Percentiles rank a stretch among this genome's conserved stretches.
Evolutionary conservation across 768 basidiomycete species (phyloP).

Genomic region (Collybia sp.): DNA sequence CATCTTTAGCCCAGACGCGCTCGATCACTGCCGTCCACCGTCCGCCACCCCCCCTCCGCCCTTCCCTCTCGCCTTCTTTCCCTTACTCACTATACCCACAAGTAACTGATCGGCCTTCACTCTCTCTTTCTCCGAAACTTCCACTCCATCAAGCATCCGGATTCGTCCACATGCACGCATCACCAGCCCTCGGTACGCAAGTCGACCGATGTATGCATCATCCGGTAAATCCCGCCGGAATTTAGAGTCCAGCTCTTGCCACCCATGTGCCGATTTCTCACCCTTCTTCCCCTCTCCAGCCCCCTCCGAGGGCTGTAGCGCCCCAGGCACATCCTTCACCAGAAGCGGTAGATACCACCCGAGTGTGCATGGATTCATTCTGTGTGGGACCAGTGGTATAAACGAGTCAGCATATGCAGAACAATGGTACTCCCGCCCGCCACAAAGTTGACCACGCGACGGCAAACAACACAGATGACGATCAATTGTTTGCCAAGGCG

Average conservation of each 20-base stretch:
- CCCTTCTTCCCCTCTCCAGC: constrained; percentile 15
- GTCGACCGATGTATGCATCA: constrained; percentile 77
- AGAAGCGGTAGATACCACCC: constrained; percentile 93
- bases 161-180: constrained; percentile 71
- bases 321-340: constrained; percentile 62
- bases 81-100: constrained; percentile 44
- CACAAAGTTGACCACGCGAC: constrained; percentile 9
- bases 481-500: background rate
- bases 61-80: constrained; percentile 24
- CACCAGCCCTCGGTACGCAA: constrained; percentile 86
- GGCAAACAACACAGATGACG: constrained; percentile 2
- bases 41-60: constrained; percentile 10
- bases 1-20: constrained; percentile 2
- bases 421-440: constrained; percentile 4
- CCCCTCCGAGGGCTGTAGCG: constrained; percentile 55
- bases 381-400: constrained; percentile 15
- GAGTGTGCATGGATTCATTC: constrained; percentile 96
- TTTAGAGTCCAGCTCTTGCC: constrained; percentile 77
- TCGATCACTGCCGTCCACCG: background rate
- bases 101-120: constrained; percentile 73
- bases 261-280: constrained; percentile 29
- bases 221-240: constrained; percentile 92
- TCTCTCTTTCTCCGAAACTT: constrained; percentile 79
- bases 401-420: constrained; percentile 5
- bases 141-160: constrained; percentile 81